Evolutionary conservation across 108 stramenopile species (phyloP).

Genomic region (Fragilaria radians): DNA sequence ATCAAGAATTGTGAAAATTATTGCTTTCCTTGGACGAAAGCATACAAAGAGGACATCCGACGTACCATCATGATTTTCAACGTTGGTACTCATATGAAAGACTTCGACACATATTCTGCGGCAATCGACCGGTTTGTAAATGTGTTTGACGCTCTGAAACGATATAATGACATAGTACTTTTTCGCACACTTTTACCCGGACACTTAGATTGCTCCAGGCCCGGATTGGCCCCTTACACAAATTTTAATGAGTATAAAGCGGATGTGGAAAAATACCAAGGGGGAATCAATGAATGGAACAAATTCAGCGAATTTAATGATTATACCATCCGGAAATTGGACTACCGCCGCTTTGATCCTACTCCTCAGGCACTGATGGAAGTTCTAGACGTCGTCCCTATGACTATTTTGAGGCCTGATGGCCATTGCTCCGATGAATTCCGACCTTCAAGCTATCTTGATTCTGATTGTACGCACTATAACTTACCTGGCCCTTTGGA

Average conservation of each 20-base stretch:
- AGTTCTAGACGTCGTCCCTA: constrained; percentile 9
- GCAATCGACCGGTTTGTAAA: background rate
- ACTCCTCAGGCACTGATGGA: constrained; percentile 13
- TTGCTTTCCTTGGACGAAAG: constrained; percentile 1
- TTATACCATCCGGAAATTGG: constrained; percentile 16
- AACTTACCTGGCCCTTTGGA: constrained; percentile 45
- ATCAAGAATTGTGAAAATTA: constrained; percentile 5
- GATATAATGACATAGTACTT: constrained; percentile 22
- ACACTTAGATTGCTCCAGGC: constrained; percentile 24
- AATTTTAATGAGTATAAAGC: background rate
- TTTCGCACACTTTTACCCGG: constrained; percentile 39
- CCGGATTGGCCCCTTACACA: constrained; percentile 5
- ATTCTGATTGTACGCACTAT: constrained; percentile 39
- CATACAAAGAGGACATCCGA: background rate
- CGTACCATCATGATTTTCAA: constrained; percentile 1
- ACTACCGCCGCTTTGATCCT: constrained; percentile 2
- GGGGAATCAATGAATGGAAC: constrained; percentile 29
- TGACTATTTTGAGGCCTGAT: constrained; percentile 43
- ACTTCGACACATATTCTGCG: background rate
- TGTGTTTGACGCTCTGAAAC: background rate
- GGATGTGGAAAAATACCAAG: background rate
- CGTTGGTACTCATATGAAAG: constrained; percentile 2
- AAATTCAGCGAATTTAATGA: constrained; percentile 33
- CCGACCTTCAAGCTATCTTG: background rate
- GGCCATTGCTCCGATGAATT: constrained; percentile 28